These are phyloP conservation scores for Hibiscus tridactylites DNA, from an alignment of 345 rosid species.

Conservation along the genomic window DNA sequence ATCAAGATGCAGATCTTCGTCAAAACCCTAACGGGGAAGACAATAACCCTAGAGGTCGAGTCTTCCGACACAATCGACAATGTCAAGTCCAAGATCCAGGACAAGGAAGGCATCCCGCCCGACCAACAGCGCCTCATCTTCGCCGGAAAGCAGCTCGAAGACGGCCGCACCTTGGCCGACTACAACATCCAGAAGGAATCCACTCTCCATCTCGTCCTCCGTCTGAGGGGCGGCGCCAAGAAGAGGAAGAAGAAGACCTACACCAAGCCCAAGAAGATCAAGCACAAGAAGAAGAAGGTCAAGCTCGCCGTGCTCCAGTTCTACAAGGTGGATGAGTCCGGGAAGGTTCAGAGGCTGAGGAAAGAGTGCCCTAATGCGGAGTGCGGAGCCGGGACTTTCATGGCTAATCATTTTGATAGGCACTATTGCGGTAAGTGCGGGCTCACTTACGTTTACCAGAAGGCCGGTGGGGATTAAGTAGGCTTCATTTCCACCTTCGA, in stretches of 20 bases:
- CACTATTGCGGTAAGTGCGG: slow-evolving; percentile 5
- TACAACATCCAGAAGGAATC: slow-evolving; percentile 6
- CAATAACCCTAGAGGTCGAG: slow-evolving; percentile 1
- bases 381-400: slow-evolving; percentile 4
- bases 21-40: slow-evolving; percentile 6
- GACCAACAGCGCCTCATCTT: slow-evolving; percentile 1
- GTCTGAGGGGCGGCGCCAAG: background rate
- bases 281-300: slow-evolving; percentile 10
- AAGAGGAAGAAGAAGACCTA: slow-evolving; percentile 9
- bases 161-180: slow-evolving; percentile 5
- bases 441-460: slow-evolving; percentile 3
- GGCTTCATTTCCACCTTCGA: background rate
- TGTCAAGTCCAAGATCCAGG: slow-evolving; percentile 4
- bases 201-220: slow-evolving; percentile 3
- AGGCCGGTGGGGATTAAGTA: background rate
- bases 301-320: slow-evolving; percentile 5
- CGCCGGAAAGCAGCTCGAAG: slow-evolving; percentile 6
- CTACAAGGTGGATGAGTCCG: slow-evolving; percentile 4
- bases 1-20: slow-evolving; percentile 9
- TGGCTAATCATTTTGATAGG: slow-evolving; percentile 6
- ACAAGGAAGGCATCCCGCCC: slow-evolving; percentile 3
- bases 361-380: slow-evolving; percentile 4
- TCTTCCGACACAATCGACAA: slow-evolving; percentile 5
- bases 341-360: slow-evolving; percentile 7
- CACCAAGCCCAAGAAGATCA: slow-evolving; percentile 6